These are phyloP conservation scores for Eucalyptus decipiens DNA, from an alignment of 345 rosid species.

Conservation along the genomic window DNA sequence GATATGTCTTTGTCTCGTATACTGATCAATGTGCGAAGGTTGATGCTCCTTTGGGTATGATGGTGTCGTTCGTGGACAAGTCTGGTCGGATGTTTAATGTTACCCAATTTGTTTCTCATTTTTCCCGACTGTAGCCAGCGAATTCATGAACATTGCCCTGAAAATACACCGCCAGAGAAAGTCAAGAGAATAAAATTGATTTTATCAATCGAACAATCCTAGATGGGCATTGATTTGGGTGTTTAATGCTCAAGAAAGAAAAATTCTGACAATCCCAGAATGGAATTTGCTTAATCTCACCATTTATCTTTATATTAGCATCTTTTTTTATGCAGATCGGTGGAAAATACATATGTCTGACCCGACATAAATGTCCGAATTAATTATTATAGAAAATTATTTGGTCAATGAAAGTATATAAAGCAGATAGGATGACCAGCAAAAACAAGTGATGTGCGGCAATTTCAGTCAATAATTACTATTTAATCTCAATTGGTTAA, in stretches of 20 bases:
- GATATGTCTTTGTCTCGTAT: background rate
- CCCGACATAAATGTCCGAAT: background rate
- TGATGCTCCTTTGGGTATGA: background rate
- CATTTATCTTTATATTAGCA: background rate
- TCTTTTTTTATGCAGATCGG: background rate
- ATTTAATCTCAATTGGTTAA: background rate
- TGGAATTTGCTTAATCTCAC: background rate
- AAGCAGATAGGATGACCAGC: background rate
- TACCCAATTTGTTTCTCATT: too few species aligned
- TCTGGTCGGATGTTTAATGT: too few species aligned
- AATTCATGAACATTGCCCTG: too few species aligned
- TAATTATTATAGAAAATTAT: background rate
- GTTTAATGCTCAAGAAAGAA: background rate
- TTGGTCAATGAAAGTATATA: background rate
- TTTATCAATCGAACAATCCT: background rate
- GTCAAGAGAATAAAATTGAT: background rate
- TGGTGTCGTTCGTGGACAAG: background rate
- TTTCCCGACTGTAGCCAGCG: too few species aligned
- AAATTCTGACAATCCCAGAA: background rate
- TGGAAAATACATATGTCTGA: background rate
- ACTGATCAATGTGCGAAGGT: background rate
- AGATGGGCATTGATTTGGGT: background rate
- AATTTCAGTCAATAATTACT: background rate
- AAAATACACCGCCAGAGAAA: too few species aligned
- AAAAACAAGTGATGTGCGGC: background rate